Evolutionary conservation across 176 grass and related monocot species (phyloP).

Genomic region (Themeda triandra): DNA sequence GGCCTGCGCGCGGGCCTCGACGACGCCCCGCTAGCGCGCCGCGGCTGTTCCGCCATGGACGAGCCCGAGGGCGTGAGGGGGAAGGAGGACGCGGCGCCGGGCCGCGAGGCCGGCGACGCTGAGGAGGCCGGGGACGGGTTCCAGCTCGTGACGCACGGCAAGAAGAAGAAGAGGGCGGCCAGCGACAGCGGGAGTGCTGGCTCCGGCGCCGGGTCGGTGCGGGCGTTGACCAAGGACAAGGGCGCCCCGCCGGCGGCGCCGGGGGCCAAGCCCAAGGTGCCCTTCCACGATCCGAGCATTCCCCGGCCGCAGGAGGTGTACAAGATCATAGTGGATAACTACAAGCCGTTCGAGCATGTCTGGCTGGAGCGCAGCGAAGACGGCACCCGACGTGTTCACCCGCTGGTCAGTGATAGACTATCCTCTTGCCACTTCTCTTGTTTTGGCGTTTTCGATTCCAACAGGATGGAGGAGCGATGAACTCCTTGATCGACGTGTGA

Average conservation of each 20-base stretch:
- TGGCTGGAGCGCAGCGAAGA: constrained; percentile 77
- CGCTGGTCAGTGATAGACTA: constrained; percentile 49
- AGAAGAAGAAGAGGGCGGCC: constrained; percentile 50
- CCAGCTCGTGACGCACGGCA: constrained; percentile 49
- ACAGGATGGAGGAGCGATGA: neutral
- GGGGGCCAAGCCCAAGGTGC: constrained; percentile 45
- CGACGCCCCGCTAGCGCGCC: constrained; percentile 41
- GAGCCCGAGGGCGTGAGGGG: constrained; percentile 35
- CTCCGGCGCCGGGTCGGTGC: constrained; percentile 20
- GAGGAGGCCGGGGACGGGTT: constrained; percentile 66
- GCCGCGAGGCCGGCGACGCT: neutral
- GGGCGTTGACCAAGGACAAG: constrained; percentile 56
- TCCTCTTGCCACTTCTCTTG: neutral
- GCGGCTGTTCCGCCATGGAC: constrained; percentile 60
- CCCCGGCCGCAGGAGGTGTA: constrained; percentile 78
- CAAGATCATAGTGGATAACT: constrained; percentile 77
- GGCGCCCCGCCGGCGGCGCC: neutral
- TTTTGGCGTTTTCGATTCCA: neutral
- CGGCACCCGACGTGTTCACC: constrained; percentile 62
- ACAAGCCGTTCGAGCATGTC: constrained; percentile 83
- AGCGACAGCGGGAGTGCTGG: neutral
- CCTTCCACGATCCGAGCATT: constrained; percentile 79
- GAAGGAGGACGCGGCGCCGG: constrained; percentile 33
- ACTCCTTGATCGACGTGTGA: neutral
- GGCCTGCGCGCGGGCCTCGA: constrained; percentile 41